Conservation (phyloP, 768 basidiomycete genomes). For the Rhizopogon salebrosus region DNA sequence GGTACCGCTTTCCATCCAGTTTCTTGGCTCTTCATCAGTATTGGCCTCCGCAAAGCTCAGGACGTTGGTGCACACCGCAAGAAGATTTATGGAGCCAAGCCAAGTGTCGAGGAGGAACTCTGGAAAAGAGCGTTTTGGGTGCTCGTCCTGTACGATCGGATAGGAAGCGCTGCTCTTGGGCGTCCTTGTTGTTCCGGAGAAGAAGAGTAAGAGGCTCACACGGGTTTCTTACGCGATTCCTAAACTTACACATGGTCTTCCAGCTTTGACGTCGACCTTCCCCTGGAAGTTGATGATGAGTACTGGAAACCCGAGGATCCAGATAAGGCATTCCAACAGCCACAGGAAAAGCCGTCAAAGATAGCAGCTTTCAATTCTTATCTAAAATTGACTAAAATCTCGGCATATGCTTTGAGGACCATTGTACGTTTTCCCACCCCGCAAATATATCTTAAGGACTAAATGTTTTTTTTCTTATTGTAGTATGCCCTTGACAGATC, state of each 20-base stretch:
- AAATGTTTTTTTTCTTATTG: slow-evolving; percentile 5
- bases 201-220: slow-evolving; percentile 52
- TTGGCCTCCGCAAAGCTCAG: slow-evolving; percentile 58
- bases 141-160: slow-evolving; percentile 55
- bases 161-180: slow-evolving; percentile 49
- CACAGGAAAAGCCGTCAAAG: slow-evolving; percentile 49
- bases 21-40: slow-evolving; percentile 50
- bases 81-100: slow-evolving; percentile 43
- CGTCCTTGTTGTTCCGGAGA: slow-evolving; percentile 52
- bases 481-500: slow-evolving; percentile 73
- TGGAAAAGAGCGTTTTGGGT: slow-evolving; percentile 82
- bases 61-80: slow-evolving; percentile 76
- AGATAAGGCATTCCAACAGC: slow-evolving; percentile 59
- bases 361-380: slow-evolving; percentile 60
- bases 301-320: slow-evolving; percentile 62
- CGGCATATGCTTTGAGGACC: slow-evolving; percentile 63
- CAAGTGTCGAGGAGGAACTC: slow-evolving; percentile 56
- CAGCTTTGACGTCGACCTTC: slow-evolving; percentile 80
- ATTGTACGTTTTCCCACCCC: slow-evolving; percentile 41
- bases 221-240: background rate
- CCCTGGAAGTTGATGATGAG: slow-evolving; percentile 77
- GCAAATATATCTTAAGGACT: background rate
- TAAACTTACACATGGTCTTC: slow-evolving; percentile 10
- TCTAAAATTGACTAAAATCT: slow-evolving; percentile 63
- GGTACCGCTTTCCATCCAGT: slow-evolving; percentile 44